A percentile compares a stretch with the other conserved stretches of the same genome.
These are phyloP conservation scores for Mixia osmundae DNA, from an alignment of 1,284 basidiomycete species.

Conservation along the genomic window DNA sequence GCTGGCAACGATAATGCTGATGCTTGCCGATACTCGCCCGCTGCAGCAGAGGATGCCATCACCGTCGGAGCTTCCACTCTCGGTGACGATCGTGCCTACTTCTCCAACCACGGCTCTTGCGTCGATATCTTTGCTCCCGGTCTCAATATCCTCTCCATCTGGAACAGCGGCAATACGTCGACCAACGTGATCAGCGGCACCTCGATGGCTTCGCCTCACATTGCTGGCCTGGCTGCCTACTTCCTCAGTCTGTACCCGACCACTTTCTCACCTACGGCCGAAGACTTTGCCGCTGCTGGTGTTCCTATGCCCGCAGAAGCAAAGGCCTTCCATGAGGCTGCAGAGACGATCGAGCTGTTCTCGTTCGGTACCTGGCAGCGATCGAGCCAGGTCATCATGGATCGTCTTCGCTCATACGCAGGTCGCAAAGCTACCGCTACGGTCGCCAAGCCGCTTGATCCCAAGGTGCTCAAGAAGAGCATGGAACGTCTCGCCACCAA, in stretches of 20 bases:
- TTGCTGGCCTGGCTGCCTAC: conserved; percentile 54
- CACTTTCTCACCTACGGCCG: conserved; percentile 6
- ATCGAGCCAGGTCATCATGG: too few species aligned
- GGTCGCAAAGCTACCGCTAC: conserved; percentile 16
- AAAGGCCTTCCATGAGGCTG: conserved; percentile 2
- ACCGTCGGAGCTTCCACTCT: conserved; percentile 70
- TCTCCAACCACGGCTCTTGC: conserved; percentile 30
- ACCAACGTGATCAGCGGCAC: conserved; percentile 41
- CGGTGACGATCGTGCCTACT: conserved; percentile 62
- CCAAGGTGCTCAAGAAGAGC: conserved; percentile 48
- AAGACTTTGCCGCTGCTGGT: conserved; percentile 9
- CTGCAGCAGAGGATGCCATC: conserved; percentile 44
- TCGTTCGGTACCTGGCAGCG: too few species aligned
- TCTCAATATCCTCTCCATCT: conserved; percentile 35
- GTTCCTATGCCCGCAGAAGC: too few species aligned
- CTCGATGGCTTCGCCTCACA: conserved; percentile 28
- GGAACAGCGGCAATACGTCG: conserved; percentile 34
- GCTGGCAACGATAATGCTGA: conserved; percentile 43
- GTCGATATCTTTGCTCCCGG: conserved; percentile 43
- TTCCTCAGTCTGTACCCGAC: conserved; percentile 36
- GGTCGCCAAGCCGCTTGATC: conserved; percentile 20
- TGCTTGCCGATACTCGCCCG: conserved; percentile 62
- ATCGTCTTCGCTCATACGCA: too few species aligned
- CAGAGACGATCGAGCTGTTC: conserved; percentile 11
- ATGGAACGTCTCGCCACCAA: conserved; percentile 36